Evolutionary conservation across 78 protist genomes (phyloP).

Genomic region (Isochrysis galbana): DNA sequence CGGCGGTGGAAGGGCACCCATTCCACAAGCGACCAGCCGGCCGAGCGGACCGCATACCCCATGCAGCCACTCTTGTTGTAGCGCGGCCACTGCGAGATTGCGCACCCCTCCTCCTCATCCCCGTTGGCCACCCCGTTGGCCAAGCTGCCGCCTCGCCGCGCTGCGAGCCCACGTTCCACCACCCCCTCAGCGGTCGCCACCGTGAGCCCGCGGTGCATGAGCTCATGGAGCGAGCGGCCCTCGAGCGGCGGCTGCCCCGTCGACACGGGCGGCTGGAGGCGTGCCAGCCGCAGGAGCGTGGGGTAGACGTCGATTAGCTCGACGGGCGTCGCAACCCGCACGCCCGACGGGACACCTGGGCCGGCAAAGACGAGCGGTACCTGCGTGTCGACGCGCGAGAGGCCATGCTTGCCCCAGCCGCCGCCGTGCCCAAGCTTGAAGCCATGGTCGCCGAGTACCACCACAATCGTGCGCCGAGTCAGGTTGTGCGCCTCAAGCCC

Average conservation of each 20-base stretch:
- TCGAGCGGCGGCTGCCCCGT: not conserved
- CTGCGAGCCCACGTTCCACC: too few relatives aligned
- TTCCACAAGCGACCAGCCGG: too few relatives aligned
- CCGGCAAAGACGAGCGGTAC: not conserved
- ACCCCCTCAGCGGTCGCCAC: not conserved
- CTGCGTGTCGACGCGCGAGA: not conserved
- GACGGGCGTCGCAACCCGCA: not conserved
- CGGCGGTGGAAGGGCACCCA: too few relatives aligned
- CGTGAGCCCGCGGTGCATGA: too few relatives aligned
- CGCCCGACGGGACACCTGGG: not conserved
- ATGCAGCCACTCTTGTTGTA: too few relatives aligned
- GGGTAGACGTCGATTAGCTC: not conserved
- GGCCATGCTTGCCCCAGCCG: conserved; percentile 6
- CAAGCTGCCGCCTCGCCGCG: too few relatives aligned
- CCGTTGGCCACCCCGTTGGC: too few relatives aligned
- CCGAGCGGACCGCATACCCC: too few relatives aligned
- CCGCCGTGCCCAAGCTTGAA: not conserved
- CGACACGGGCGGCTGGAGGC: not conserved
- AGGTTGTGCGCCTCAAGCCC: not conserved
- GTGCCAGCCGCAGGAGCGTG: not conserved
- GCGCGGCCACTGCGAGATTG: too few relatives aligned
- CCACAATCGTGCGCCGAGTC: not conserved
- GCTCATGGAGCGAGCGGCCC: not conserved
- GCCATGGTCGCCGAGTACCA: conserved; percentile 1
- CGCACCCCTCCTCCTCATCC: too few relatives aligned